These are phyloP conservation scores for Didymella pinodella DNA, from an alignment of 2,329 filamentous ascomycete species.

Conservation along the genomic window DNA sequence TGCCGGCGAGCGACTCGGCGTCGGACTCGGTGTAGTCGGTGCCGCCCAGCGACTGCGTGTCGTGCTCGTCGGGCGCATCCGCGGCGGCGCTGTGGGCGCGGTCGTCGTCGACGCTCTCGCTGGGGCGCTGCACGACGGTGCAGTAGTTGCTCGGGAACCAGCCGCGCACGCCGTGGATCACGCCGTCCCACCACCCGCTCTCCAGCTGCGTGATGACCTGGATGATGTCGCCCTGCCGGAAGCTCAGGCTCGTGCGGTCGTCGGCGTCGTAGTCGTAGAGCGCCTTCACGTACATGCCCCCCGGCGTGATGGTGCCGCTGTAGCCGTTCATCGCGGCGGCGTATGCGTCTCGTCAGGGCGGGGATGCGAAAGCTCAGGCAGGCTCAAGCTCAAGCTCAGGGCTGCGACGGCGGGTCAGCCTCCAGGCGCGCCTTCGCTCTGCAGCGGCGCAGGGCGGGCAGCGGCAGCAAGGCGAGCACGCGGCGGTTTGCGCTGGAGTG, in stretches of 20 bases:
- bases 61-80: slow-evolving; percentile 46
- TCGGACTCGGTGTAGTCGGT: slow-evolving; percentile 54
- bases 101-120: slow-evolving; percentile 73
- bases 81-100: slow-evolving; percentile 64
- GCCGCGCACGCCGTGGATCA: slow-evolving; percentile 94
- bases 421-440: slow-evolving; percentile 29
- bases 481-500: slow-evolving; percentile 28
- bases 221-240: slow-evolving; percentile 95
- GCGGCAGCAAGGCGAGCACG: slow-evolving; percentile 25
- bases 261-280: slow-evolving; percentile 97
- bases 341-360: slow-evolving; percentile 15
- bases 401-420: slow-evolving; percentile 16
- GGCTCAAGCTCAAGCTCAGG: too few species aligned
- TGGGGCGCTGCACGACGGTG: slow-evolving; percentile 78
- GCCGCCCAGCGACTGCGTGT: slow-evolving; percentile 57
- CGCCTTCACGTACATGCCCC: slow-evolving; percentile 85
- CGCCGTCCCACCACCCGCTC: slow-evolving; percentile 99
- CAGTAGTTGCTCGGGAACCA: slow-evolving; percentile 99
- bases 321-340: slow-evolving; percentile 58
- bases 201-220: slow-evolving; percentile 98
- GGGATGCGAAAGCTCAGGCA: slow-evolving; percentile 13
- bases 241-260: slow-evolving; percentile 95
- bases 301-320: slow-evolving; percentile 58
- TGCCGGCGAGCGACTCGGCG: slow-evolving; percentile 54
- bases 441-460: slow-evolving; percentile 24